Percentiles rank a stretch among this genome's conserved stretches.
Conservation (phyloP, 2,329 filamentous ascomycete species). For the Cladosporium sp. region DNA sequence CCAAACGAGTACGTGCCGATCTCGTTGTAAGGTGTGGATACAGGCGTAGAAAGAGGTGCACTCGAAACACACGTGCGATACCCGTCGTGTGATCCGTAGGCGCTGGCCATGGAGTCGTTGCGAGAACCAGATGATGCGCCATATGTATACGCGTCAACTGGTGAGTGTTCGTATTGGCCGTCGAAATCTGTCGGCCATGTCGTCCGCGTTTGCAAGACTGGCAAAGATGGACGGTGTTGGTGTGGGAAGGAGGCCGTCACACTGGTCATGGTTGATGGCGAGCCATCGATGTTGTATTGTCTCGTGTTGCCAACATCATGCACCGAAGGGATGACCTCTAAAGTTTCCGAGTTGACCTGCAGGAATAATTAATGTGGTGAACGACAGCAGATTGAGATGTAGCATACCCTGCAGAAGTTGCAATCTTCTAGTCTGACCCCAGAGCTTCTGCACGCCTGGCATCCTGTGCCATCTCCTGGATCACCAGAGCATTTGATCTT, state of each 20-base stretch:
- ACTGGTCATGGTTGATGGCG: constrained; percentile 1
- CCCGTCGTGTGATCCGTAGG: constrained; percentile 21
- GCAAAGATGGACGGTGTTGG: constrained; percentile 20
- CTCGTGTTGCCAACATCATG: background rate
- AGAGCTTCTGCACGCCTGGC: constrained; percentile 75
- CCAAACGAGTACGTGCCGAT: constrained; percentile 27
- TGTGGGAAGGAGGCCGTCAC: constrained; percentile 1
- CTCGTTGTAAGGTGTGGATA: constrained; percentile 20
- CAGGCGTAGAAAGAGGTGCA: constrained; percentile 23
- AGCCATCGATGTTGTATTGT: constrained; percentile 6
- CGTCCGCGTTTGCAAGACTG: constrained; percentile 26
- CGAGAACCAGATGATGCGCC: constrained; percentile 20
- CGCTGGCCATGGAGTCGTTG: constrained; percentile 25
- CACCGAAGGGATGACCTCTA: background rate
- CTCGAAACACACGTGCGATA: constrained; percentile 25
- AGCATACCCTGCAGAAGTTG: constrained; percentile 69
- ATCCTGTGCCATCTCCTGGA: constrained; percentile 68
- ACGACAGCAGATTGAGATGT: too few relatives aligned
- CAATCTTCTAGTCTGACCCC: constrained; percentile 60
- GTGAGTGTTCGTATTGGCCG: constrained; percentile 27
- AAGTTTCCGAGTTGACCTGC: background rate
- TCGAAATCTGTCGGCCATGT: constrained; percentile 21
- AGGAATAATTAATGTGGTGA: background rate
- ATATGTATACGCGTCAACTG: constrained; percentile 27
- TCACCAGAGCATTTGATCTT: constrained; percentile 96